These are phyloP conservation scores for Paraconiothyrium sp. DNA, from an alignment of 2,329 filamentous ascomycete genomes.

Conservation along the genomic window DNA sequence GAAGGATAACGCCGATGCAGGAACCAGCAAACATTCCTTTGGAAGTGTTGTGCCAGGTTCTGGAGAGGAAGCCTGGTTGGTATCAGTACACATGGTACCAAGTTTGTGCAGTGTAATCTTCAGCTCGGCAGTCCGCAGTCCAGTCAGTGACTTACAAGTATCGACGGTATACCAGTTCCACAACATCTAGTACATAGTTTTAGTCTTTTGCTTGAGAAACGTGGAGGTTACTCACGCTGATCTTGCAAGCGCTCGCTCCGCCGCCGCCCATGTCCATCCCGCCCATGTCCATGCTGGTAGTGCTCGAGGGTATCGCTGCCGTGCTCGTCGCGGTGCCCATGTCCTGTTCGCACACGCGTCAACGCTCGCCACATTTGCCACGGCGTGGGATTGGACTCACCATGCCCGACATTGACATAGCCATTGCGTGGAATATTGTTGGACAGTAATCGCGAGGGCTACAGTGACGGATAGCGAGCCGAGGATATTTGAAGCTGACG, in stretches of 20 bases:
- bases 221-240: slow-evolving; percentile 31
- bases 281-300: slow-evolving; percentile 18
- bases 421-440: slow-evolving; percentile 26
- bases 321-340: slow-evolving; percentile 30
- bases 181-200: slow-evolving; percentile 63
- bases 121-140: not conserved
- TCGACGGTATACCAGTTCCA: slow-evolving; percentile 83
- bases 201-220: slow-evolving; percentile 1
- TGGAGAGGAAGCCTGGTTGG: slow-evolving; percentile 67
- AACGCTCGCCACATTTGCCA: not conserved
- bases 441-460: not conserved
- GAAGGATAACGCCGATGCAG: slow-evolving; percentile 79
- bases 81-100: not conserved
- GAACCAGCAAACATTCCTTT: slow-evolving; percentile 79
- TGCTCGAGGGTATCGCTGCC: slow-evolving; percentile 32
- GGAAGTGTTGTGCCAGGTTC: slow-evolving; percentile 74
- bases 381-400: not conserved
- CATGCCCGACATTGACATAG: slow-evolving; percentile 24
- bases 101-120: no score
- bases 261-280: slow-evolving; percentile 36
- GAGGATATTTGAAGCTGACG: not conserved
- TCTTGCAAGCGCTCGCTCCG: slow-evolving; percentile 40
- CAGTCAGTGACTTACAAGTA: slow-evolving; percentile 55
- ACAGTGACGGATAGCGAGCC: slow-evolving; percentile 1
- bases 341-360: not conserved